Evolutionary conservation across 441 rosid genomes (phyloP).

Genomic region (Flueggea neowawraea): DNA sequence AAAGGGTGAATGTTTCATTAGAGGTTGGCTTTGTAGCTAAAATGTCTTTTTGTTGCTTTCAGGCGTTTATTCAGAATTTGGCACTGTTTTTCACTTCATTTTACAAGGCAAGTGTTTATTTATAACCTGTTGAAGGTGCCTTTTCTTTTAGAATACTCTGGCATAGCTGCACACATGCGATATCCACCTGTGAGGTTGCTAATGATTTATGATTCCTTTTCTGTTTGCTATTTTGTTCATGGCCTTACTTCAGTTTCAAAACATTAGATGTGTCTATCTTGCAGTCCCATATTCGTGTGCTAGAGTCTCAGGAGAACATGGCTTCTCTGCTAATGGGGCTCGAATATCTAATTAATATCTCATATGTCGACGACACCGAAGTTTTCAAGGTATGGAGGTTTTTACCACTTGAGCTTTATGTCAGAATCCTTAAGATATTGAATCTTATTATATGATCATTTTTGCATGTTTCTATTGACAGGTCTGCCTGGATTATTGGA

Average conservation of each 20-base stretch:
- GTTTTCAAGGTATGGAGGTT: slow-evolving; percentile 78
- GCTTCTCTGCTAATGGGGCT: slow-evolving; percentile 76
- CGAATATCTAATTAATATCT: slow-evolving; percentile 86
- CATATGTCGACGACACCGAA: slow-evolving; percentile 99
- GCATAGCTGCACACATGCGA: too few relatives aligned
- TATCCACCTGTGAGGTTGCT: too few relatives aligned
- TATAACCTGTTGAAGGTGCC: background rate
- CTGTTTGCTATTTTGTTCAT: too few relatives aligned
- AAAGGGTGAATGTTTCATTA: slow-evolving; percentile 1
- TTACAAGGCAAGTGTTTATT: slow-evolving; percentile 60
- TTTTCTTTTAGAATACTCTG: background rate
- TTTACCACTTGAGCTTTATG: background rate
- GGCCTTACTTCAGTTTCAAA: too few relatives aligned
- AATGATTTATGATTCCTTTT: too few relatives aligned
- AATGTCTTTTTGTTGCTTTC: slow-evolving; percentile 16
- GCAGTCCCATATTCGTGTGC: slow-evolving; percentile 90
- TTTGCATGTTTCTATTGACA: slow-evolving; percentile 28
- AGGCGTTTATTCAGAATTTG: slow-evolving; percentile 99
- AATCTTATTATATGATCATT: background rate
- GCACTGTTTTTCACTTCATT: slow-evolving; percentile 96
- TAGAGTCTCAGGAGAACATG: slow-evolving; percentile 80
- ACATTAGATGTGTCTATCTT: slow-evolving; percentile 2
- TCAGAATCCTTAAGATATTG: too few relatives aligned
- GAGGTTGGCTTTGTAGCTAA: slow-evolving; percentile 1
- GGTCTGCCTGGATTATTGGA: slow-evolving; percentile 99